Evolutionary conservation across 1,139 yeast species (phyloP), one percentile per base, ranked within the genome.

Genomic region (Taphrina populina): DNA sequence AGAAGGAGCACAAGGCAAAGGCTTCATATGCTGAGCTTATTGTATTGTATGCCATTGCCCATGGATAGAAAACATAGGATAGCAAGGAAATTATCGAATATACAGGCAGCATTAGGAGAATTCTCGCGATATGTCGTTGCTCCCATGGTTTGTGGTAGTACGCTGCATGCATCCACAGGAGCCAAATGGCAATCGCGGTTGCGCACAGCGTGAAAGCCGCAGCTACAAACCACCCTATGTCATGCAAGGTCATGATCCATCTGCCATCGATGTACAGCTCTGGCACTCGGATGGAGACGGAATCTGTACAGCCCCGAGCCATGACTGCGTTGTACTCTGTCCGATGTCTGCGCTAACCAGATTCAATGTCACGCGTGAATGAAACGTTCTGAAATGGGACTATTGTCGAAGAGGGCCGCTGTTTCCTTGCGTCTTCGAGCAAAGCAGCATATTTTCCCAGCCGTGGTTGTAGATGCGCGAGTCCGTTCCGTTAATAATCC

Each of bases 61-160:
- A 32, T 6, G 51, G 51, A 32, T 44, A 44, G 4, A 11, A 44
- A 17, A 44, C 13, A 32, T 44, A 44, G 29, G 39, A 32, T n/a
- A 44, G 13, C 2, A 44, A 19, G n/a, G 51, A 44, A 2, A 44
- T 30, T 27, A 44, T 44, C 2, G 51, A 32, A 17, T 44, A 44
- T 21, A 44, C 39, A 6, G 51, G 51, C 5, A 44, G 37, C 51
- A 44, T 44, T 7, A 44, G 39, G 1, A 44, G 30, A 20, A 44
- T 44, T 5, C 51, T 26, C 5, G 39, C 39, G 5, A 44, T 44
- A 26, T 44, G 51, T 7, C 51, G 51, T 23, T 44, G 51, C 23
- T 44, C 51, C 30, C 39, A 32, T 5, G 51, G 39, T 23, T 30
- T 44, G 51, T 44, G 51, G 23, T 44, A 44, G 39, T 32, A 32